Evolutionary conservation across 768 basidiomycete species (phyloP).

Genomic region (Trametes maxima): DNA sequence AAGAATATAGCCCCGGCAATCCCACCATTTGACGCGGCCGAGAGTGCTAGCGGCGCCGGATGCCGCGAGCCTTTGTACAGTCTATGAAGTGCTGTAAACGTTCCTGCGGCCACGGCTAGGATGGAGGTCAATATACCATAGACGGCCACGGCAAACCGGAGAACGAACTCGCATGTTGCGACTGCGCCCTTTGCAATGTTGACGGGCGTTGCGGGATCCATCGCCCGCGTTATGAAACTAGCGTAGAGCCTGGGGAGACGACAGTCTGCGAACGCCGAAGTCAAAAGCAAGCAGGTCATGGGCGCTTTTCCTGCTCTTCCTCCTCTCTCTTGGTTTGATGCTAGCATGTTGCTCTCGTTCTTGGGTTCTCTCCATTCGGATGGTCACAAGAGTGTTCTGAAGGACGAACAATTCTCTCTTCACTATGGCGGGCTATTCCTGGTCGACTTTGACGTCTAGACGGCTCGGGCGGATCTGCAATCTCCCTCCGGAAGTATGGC

Average conservation of each 20-base stretch:
- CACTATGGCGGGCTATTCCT: no score
- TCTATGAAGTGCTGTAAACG: slow-evolving; percentile 45
- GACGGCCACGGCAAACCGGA: slow-evolving; percentile 23
- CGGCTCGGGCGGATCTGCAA: neutral
- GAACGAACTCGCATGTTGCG: slow-evolving; percentile 82
- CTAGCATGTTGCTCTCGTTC: no score
- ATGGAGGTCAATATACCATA: slow-evolving; percentile 32
- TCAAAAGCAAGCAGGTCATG: neutral
- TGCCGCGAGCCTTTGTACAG: slow-evolving; percentile 51
- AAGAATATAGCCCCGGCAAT: slow-evolving; percentile 78
- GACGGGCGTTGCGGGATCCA: slow-evolving; percentile 36
- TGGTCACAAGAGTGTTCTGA: no score
- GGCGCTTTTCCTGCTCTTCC: no score
- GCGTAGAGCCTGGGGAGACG: neutral
- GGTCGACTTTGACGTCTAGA: neutral
- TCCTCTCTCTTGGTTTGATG: no score
- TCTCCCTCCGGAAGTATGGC: slow-evolving; percentile 21
- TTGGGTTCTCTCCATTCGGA: no score
- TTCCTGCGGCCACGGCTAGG: slow-evolving; percentile 60
- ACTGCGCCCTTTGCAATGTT: slow-evolving; percentile 61
- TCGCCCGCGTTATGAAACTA: slow-evolving; percentile 1
- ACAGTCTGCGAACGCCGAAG: no score
- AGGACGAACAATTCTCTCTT: no score
- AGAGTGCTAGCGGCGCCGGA: slow-evolving; percentile 49
- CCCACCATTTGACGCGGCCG: slow-evolving; percentile 72